Evolutionary conservation across 495 filamentous ascomycete genomes (phyloP).

Genomic region (Tetracladium marchalianum): DNA sequence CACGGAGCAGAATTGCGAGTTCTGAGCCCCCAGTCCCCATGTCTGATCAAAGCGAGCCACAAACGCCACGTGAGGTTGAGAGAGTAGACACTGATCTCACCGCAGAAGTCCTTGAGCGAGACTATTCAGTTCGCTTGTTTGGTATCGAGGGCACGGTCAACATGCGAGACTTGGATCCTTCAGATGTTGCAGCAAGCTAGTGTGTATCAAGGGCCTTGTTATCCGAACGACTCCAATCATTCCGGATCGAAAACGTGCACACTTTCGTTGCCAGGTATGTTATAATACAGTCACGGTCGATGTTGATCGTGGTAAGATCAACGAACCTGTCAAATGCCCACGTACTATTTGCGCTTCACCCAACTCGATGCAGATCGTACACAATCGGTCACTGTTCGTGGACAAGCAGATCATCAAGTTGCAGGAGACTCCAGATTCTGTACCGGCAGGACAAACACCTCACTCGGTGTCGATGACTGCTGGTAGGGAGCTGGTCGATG

Average conservation of each 20-base stretch:
- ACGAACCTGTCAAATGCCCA: slow-evolving; percentile 86
- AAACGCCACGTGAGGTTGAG: slow-evolving; percentile 24
- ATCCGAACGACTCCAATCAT: slow-evolving; percentile 95
- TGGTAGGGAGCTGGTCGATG: slow-evolving; percentile 93
- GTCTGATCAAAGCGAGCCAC: slow-evolving; percentile 53
- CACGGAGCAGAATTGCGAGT: slow-evolving; percentile 32
- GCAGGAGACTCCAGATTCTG: slow-evolving; percentile 90
- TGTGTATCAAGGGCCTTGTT: slow-evolving; percentile 92
- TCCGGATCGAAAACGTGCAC: slow-evolving; percentile 90
- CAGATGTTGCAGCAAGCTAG: slow-evolving; percentile 92
- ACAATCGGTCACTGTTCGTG: slow-evolving; percentile 90
- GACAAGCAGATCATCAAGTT: slow-evolving; percentile 99
- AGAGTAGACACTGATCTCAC: slow-evolving; percentile 44
- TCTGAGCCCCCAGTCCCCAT: slow-evolving; percentile 67
- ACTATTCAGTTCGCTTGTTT: slow-evolving; percentile 81
- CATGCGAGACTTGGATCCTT: slow-evolving; percentile 86
- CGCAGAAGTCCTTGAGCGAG: slow-evolving; percentile 27
- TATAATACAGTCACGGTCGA: slow-evolving; percentile 83
- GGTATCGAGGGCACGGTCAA: slow-evolving; percentile 83
- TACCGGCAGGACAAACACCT: slow-evolving; percentile 94
- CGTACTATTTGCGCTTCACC: slow-evolving; percentile 70
- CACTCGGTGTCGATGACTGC: slow-evolving; percentile 95
- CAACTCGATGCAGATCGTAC: slow-evolving; percentile 96
- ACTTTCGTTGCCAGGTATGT: slow-evolving; percentile 91
- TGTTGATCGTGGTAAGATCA: slow-evolving; percentile 91